phyloP scores from a whole-genome alignment of 306 rosid genomes.

The Castanopsis chinensis region DNA sequence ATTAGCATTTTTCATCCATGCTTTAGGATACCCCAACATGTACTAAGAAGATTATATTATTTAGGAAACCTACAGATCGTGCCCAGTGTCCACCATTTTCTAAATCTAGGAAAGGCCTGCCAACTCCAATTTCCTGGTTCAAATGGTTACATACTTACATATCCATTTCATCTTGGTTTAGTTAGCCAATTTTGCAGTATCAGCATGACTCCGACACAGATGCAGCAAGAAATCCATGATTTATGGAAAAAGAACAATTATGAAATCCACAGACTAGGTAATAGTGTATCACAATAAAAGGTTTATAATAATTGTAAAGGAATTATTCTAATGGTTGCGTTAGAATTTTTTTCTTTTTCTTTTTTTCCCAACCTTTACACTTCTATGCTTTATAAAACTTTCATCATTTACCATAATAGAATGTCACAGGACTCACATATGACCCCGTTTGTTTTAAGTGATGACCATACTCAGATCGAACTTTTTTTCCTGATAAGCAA shows the following conservation, averaged over 20 bases:
- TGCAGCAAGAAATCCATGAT: constrained; percentile 8
- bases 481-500: not conserved
- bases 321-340: not conserved
- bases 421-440: not conserved
- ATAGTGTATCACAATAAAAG: not conserved
- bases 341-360: not conserved
- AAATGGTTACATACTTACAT: not conserved
- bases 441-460: not conserved
- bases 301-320: not conserved
- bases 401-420: not conserved
- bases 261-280: not conserved
- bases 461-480: not conserved
- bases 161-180: too few relatives aligned
- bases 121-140: not conserved
- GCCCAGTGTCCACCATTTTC: not conserved
- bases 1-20: too few relatives aligned
- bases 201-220: too few relatives aligned
- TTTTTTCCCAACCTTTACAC: too few relatives aligned
- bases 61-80: not conserved
- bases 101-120: not conserved
- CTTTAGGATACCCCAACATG: not conserved
- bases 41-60: not conserved
- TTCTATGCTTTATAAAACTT: too few relatives aligned
- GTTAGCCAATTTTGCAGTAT: too few relatives aligned
- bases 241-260: constrained; percentile 2